These are phyloP conservation scores for Nephelium lappaceum DNA, from an alignment of 345 rosid species.

Conservation along the genomic window DNA sequence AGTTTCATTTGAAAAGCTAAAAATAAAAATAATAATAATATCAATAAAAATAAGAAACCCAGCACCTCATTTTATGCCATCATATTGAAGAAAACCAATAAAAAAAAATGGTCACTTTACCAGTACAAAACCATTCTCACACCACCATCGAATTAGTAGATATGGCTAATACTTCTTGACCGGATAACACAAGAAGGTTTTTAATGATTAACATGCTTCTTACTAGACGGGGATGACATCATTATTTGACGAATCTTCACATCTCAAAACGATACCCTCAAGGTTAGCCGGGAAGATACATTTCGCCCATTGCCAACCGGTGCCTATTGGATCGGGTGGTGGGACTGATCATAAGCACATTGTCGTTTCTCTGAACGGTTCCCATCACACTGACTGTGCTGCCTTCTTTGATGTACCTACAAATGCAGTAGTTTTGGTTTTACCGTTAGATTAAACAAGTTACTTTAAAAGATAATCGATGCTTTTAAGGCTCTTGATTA, in stretches of 20 bases:
- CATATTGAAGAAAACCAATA: neutral
- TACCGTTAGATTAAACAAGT: neutral
- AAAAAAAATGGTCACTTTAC: constrained; percentile 5
- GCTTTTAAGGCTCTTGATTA: neutral
- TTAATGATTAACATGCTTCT: constrained; percentile 13
- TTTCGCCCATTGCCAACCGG: constrained; percentile 86
- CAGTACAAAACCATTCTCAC: constrained; percentile 23
- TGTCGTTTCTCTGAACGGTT: constrained; percentile 91
- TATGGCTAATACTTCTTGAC: neutral
- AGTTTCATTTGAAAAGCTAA: neutral
- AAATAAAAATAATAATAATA: neutral
- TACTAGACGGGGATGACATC: constrained; percentile 92
- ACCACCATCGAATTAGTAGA: constrained; percentile 25
- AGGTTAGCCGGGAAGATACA: constrained; percentile 87
- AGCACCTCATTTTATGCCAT: constrained; percentile 5
- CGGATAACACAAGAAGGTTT: neutral
- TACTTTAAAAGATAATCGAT: neutral
- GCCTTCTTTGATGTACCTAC: constrained; percentile 96
- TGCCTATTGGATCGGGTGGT: constrained; percentile 75
- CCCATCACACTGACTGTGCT: constrained; percentile 97
- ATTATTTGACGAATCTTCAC: constrained; percentile 87
- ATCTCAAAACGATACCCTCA: constrained; percentile 90
- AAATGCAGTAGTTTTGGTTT: constrained; percentile 7
- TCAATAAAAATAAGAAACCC: constrained; percentile 5
- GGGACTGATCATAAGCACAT: constrained; percentile 96